phyloP scores from a whole-genome alignment of 2,329 filamentous ascomycete genomes.

The Alternaria brassicicola region DNA sequence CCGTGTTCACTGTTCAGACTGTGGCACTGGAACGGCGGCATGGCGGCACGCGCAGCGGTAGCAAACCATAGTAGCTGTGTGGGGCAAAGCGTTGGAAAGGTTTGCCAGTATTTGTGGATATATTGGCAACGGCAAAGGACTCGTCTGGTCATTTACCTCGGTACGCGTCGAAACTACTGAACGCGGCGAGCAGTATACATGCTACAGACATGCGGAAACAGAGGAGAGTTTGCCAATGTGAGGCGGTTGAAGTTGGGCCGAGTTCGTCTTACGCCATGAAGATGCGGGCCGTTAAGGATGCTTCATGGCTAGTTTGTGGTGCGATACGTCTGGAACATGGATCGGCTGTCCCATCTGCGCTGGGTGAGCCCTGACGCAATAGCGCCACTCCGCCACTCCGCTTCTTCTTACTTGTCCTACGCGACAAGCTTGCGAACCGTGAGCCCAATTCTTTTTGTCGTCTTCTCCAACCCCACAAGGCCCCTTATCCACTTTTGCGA shows the following conservation, averaged over 20 bases:
- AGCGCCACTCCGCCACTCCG: not conserved
- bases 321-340: not conserved
- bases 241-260: not conserved
- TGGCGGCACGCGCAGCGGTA: not conserved
- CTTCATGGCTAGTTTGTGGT: no score
- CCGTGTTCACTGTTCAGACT: not conserved
- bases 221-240: not conserved
- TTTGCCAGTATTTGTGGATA: not conserved
- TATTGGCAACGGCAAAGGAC: not conserved
- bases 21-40: not conserved
- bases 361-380: slow-evolving; percentile 5
- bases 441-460: not conserved
- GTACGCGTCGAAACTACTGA: not conserved
- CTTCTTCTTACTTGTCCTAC: slow-evolving; percentile 2
- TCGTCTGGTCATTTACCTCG: not conserved
- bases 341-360: not conserved
- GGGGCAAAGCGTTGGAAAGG: not conserved
- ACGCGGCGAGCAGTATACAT: not conserved
- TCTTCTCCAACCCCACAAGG: not conserved
- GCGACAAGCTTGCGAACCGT: slow-evolving; percentile 4
- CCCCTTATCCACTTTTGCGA: not conserved
- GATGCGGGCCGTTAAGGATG: not conserved
- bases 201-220: not conserved
- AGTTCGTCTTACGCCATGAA: not conserved
- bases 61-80: not conserved